These are phyloP conservation scores for Aspergillus alliaceus DNA, from an alignment of 2,329 filamentous ascomycete genomes.

Conservation along the genomic window DNA sequence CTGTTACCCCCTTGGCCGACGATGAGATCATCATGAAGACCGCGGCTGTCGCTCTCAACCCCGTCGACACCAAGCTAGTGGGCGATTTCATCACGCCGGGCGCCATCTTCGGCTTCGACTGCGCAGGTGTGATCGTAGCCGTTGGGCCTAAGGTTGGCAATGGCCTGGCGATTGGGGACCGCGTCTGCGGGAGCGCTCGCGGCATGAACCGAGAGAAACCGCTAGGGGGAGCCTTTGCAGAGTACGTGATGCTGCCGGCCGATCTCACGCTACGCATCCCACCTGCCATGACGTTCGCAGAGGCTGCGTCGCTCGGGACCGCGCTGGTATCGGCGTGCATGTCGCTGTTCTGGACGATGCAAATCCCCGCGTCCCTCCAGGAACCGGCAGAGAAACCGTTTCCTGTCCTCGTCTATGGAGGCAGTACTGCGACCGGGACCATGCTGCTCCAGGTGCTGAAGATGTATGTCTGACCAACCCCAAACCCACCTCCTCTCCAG, in stretches of 20 bases:
- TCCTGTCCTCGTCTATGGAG: background rate
- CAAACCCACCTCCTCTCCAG: background rate
- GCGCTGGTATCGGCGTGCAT: background rate
- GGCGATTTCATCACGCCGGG: constrained; percentile 32
- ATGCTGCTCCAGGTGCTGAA: background rate
- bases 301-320: background rate
- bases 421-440: background rate
- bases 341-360: background rate
- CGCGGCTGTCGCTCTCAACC: constrained; percentile 27
- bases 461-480: background rate
- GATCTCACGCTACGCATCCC: background rate
- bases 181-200: background rate
- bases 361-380: background rate
- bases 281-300: background rate
- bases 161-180: background rate
- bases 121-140: background rate
- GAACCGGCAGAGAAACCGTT: background rate
- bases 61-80: constrained; percentile 24
- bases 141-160: background rate
- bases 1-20: background rate
- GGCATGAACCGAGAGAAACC: background rate
- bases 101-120: constrained; percentile 11
- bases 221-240: background rate
- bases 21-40: constrained; percentile 22
- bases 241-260: background rate